These are phyloP conservation scores for Stephanocyclus meneghinianus DNA, from an alignment of 352 stramenopile genomes.

Conservation along the genomic window DNA sequence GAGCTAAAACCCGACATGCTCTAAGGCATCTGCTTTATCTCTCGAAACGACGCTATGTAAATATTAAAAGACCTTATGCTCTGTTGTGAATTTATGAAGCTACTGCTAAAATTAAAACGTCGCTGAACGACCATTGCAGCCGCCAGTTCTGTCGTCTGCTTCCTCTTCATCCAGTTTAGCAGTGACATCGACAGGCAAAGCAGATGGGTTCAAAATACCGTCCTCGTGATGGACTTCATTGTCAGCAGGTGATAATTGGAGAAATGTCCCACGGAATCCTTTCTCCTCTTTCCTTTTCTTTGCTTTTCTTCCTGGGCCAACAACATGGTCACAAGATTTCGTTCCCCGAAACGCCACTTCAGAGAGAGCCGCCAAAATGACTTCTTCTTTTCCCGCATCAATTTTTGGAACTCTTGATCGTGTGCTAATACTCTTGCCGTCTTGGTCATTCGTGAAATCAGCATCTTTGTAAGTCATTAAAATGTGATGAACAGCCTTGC, in stretches of 20 bases:
- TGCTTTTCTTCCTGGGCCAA: conserved; percentile 11
- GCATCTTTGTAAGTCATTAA: conserved; percentile 38
- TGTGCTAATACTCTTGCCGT: conserved; percentile 4
- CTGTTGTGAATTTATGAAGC: background rate
- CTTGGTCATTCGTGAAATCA: background rate
- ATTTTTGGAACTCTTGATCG: conserved; percentile 26
- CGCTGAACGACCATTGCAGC: no score
- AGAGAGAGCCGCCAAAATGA: conserved; percentile 32
- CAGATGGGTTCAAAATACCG: background rate
- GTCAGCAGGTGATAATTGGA: conserved; percentile 12
- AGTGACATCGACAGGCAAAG: background rate
- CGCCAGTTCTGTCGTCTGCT: no score
- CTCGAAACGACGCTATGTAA: background rate
- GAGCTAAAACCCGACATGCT: conserved; percentile 40
- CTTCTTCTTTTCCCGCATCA: conserved; percentile 40
- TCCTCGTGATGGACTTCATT: background rate
- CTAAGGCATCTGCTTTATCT: conserved; percentile 4
- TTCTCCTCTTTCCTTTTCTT: conserved; percentile 41
- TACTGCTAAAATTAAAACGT: no score
- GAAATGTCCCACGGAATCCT: conserved; percentile 49
- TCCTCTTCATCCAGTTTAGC: no score
- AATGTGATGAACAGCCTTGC: conserved; percentile 5
- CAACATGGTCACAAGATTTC: conserved; percentile 24
- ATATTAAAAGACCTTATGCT: background rate
- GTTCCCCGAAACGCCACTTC: conserved; percentile 33